Base-by-base conservation (phyloP, 257 asterid species). In the Perilla frutescens region DNA sequence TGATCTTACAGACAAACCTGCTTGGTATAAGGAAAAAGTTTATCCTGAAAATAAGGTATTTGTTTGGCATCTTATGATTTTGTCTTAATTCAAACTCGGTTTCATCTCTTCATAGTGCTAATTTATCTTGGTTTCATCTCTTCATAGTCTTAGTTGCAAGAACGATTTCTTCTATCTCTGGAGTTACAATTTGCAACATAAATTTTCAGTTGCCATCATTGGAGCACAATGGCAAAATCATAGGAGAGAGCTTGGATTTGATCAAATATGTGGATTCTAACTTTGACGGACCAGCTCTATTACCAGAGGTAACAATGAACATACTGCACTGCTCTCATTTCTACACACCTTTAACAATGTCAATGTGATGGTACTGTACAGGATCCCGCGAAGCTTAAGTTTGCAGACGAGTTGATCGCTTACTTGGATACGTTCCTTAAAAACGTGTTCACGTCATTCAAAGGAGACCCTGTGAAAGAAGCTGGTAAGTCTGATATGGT, bases 11-110 rank as follows among this genome's bases (percentile, higher is more conserved):
- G 78, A 79, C 71, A 81, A 83, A 53, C 93, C 93, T 14, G 86
- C 85, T 72, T 88, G 93, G 93, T 88, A 84, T 74, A 88, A 88
- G 87, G 93, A 88, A 86, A 88, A 86, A 82, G 91, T 88, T 1
- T 80, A 88, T 40, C 86, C 93, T 31, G 82, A 29, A 76, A 86
- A 86, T 50, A 88, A 86, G 93, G 93, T 85, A 61, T 15, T 20
- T 20, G 26, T 2, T 32, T 60, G 14, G 53, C 47, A 20, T 20
- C 26, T 20, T 34, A 70, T 9, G 14, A 10, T 48, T 43, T 43
- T 40, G 44, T 43, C 37, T 34, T 34, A 34, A 2, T 34, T 34
- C 37, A 34, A 34, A 45, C 51, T 45, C 51, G 8, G 0, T 45
- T 45, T 45, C 51, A 34, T 45, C 56, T 50, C 56, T 50, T 13